These are phyloP conservation scores for Apophysomyces variabilis DNA, from an alignment of 371 early-diverging fungal species.

Conservation along the genomic window DNA sequence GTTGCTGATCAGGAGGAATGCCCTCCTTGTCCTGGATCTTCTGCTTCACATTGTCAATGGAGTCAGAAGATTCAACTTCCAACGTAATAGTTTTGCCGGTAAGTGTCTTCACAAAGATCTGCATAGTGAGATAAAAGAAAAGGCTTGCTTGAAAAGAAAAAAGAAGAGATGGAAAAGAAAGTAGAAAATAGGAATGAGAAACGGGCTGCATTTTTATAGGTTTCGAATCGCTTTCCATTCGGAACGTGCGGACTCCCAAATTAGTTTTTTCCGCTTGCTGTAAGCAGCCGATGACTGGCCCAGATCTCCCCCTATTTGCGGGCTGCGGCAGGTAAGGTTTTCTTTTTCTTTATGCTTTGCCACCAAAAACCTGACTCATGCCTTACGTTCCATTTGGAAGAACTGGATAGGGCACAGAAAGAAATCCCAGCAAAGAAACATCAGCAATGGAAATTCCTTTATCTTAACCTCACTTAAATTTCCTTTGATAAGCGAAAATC, in stretches of 20 bases:
- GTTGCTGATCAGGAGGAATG: slow-evolving; percentile 99
- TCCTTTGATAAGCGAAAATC: neutral
- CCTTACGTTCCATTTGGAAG: too few relatives aligned
- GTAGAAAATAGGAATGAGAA: neutral
- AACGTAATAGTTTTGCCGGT: slow-evolving; percentile 88
- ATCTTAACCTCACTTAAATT: neutral
- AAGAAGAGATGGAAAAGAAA: neutral
- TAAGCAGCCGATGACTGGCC: neutral
- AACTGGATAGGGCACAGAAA: too few relatives aligned
- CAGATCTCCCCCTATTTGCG: neutral
- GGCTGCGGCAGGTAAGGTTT: too few relatives aligned
- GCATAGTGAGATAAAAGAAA: neutral
- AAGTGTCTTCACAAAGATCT: slow-evolving; percentile 81
- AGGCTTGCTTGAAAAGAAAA: neutral
- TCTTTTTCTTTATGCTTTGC: too few relatives aligned
- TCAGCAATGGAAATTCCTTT: too few relatives aligned
- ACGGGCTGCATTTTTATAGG: neutral
- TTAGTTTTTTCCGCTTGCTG: slow-evolving; percentile 5
- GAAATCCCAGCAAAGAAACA: too few relatives aligned
- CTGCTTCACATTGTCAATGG: slow-evolving; percentile 90
- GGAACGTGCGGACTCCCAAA: neutral
- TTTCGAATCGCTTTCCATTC: neutral
- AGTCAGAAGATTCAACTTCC: slow-evolving; percentile 82
- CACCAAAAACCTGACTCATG: too few relatives aligned
- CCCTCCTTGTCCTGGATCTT: slow-evolving; percentile 98